Evolutionary conservation across 2,329 filamentous ascomycete species (phyloP), one percentile per base, ranked within the genome.

Genomic region (Cladosporium oxysporum): DNA sequence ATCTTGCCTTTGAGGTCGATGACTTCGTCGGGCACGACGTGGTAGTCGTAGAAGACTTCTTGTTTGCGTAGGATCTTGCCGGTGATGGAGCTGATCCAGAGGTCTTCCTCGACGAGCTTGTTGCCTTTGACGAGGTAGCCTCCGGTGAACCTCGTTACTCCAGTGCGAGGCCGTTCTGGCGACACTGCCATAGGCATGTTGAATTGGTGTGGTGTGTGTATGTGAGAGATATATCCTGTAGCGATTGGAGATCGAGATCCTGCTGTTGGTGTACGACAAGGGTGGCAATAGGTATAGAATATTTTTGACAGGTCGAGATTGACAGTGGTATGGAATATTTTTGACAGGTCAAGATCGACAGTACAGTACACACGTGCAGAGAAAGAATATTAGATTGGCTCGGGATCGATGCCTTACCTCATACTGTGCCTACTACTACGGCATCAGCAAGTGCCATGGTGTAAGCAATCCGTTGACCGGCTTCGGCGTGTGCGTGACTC

Each of bases 1-100:
- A 97, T 94, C 72, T 91, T 91, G 66, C 92, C 92, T 61, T 88
- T 87, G 1, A 97, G 87, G 74, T 97, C 88, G 71, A 97, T 83
- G 63, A 89, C 88, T 71, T 88, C 80, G 75, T 94, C 91, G 1
- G 93, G 91, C 2, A 89, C 82, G 63, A 85, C 81, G 55, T 88
- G 83, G 62, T 91, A 84, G 71, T 88, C 88, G 76, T 91, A 93
- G 76, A 88, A 84, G 65, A 85, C 82, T 68, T 87, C 82, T 74
- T 88, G 86, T 64, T 84, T 91, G 71, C 88, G 85, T 58, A 97
- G 83, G 73, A 97, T 92, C 77, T 92, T 93, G 70, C 93, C 93
- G 1, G 89, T 92, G 18, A 84, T 76, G 0, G 92, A 91, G 77
- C 91, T 93, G 67, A 97, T 88, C 92, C 92, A 97, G n/a, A 97